phyloP scores from a whole-genome alignment of 2,329 filamentous ascomycete species.

The Cercospora janseana region DNA sequence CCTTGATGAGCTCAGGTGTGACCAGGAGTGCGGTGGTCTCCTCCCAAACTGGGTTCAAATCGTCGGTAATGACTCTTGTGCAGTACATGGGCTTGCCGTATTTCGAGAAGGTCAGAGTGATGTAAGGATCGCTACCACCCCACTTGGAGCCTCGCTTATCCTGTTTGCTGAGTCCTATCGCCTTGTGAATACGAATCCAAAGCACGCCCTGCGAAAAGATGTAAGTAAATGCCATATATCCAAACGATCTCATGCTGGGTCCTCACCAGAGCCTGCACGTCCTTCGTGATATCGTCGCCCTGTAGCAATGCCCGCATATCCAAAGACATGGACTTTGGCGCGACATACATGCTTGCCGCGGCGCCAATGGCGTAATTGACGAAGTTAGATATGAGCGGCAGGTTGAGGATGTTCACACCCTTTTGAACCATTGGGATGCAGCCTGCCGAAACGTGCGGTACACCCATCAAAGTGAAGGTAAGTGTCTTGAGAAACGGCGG shows the following conservation, averaged over 20 bases:
- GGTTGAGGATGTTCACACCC: constrained; percentile 85
- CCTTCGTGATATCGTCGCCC: constrained; percentile 89
- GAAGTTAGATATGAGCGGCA: constrained; percentile 92
- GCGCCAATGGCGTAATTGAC: constrained; percentile 92
- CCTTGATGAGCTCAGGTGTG: constrained; percentile 85
- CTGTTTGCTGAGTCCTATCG: constrained; percentile 84
- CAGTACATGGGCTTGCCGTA: constrained; percentile 98
- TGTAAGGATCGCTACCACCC: constrained; percentile 91
- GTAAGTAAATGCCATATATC: too few relatives aligned
- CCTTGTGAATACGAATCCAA: constrained; percentile 88
- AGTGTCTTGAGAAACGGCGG: constrained; percentile 89
- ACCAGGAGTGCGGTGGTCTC: constrained; percentile 84
- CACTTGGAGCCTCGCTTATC: constrained; percentile 77
- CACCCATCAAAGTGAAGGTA: constrained; percentile 90
- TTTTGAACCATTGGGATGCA: constrained; percentile 91
- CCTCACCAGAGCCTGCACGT: constrained; percentile 65
- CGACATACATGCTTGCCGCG: constrained; percentile 86
- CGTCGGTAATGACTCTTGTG: constrained; percentile 91
- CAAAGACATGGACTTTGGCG: constrained; percentile 82
- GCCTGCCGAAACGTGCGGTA: constrained; percentile 83
- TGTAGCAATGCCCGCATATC: constrained; percentile 88
- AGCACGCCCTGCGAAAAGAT: constrained; percentile 62
- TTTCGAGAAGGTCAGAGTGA: constrained; percentile 91
- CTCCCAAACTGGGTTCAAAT: constrained; percentile 89
- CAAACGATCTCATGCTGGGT: neutral